Evolutionary conservation across 2,329 filamentous ascomycete genomes (phyloP).

Genomic region (Ascochyta koolunga): DNA sequence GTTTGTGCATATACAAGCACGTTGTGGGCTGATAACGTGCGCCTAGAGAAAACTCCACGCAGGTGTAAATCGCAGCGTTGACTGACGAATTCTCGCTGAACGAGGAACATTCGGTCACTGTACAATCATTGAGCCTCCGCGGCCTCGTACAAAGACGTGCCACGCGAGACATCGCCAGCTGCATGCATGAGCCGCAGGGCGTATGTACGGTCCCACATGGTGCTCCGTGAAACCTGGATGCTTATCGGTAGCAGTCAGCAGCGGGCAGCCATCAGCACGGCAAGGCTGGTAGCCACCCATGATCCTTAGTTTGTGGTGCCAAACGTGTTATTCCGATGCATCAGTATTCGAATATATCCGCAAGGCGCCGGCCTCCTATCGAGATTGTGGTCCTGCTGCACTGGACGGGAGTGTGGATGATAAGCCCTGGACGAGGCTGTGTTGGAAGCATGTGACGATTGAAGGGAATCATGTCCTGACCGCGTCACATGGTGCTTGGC

Average conservation of each 20-base stretch:
- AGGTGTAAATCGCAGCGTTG: no score
- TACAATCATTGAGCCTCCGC: neutral
- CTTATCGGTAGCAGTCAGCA: slow-evolving; percentile 15
- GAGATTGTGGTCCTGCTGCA: neutral
- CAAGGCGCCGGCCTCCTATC: slow-evolving; percentile 7
- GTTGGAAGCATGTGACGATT: slow-evolving; percentile 1
- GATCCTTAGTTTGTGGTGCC: neutral
- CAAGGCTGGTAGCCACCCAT: neutral
- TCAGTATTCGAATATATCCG: neutral
- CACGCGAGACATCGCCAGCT: neutral
- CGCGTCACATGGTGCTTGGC: slow-evolving; percentile 3
- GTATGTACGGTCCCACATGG: slow-evolving; percentile 7
- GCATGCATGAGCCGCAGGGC: slow-evolving; percentile 6
- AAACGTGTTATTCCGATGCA: slow-evolving; percentile 3
- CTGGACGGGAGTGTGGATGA: neutral
- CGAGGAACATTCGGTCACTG: neutral
- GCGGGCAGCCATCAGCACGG: neutral
- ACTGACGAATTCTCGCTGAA: no score
- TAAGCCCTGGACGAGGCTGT: neutral
- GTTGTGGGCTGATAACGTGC: no score
- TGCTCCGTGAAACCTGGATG: slow-evolving; percentile 5
- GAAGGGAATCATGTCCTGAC: slow-evolving; percentile 1
- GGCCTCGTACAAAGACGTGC: neutral
- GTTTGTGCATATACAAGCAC: no score
- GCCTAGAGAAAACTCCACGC: no score